Conservation (phyloP, 768 basidiomycete species). For the Termitomyces sp. region DNA sequence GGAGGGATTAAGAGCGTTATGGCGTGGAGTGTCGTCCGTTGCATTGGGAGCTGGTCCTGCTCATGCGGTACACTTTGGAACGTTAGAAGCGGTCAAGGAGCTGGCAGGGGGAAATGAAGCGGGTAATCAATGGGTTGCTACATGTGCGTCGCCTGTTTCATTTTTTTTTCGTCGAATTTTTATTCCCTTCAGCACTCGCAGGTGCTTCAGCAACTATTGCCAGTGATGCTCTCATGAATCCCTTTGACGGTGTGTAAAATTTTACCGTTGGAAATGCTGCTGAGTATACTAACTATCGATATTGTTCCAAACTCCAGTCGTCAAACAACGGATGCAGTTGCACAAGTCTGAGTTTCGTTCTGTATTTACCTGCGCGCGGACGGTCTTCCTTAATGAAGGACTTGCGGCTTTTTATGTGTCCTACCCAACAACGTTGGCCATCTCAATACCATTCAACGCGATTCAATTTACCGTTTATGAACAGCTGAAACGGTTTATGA, state of each 20-base stretch:
- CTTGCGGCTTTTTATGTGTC: constrained; percentile 93
- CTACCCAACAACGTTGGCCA: constrained; percentile 95
- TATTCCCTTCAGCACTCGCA: constrained; percentile 60
- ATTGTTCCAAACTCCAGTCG: constrained; percentile 48
- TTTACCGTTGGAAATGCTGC: constrained; percentile 1
- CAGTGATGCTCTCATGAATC: constrained; percentile 98
- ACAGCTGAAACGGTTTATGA: constrained; percentile 79
- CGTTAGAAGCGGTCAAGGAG: constrained; percentile 92
- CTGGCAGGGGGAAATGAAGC: constrained; percentile 79
- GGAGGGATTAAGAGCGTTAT: constrained; percentile 86
- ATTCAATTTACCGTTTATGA: constrained; percentile 98
- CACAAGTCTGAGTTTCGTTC: constrained; percentile 90
- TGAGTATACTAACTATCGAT: not conserved
- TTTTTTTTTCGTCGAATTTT: not conserved
- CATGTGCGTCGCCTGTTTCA: constrained; percentile 52
- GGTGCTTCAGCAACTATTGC: constrained; percentile 94
- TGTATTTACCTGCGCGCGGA: constrained; percentile 78
- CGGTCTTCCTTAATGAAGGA: constrained; percentile 84
- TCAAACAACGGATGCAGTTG: constrained; percentile 99
- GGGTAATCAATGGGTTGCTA: constrained; percentile 82
- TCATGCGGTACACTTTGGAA: constrained; percentile 97
- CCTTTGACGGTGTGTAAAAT: constrained; percentile 82
- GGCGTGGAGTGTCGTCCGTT: constrained; percentile 95
- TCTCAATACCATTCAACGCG: constrained; percentile 97
- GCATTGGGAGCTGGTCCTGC: constrained; percentile 97